Evolutionary conservation across 2,329 filamentous ascomycete species (phyloP), one percentile per base, ranked within the genome.

Genomic region (Fonsecaea monophora): DNA sequence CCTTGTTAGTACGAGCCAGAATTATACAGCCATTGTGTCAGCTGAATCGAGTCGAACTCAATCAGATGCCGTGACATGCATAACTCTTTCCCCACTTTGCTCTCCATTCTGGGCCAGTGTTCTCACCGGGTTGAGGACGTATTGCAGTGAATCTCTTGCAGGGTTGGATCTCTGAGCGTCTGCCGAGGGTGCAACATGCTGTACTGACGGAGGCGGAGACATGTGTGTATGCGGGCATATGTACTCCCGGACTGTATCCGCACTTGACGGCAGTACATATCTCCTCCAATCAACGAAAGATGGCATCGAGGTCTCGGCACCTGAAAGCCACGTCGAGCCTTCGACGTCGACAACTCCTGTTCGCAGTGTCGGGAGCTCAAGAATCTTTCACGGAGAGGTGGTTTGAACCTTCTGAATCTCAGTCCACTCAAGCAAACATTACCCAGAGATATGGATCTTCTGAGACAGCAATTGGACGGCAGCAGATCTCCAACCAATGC

Each of bases 251-350:
- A 4, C 5, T 15, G 45, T 50, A 30, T 50, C 45, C 45, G 25
- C 45, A 25, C 45, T 25, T 21, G 18, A 10, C 45, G 45, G 45
- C 18, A 50, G 45, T 50, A 50, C 45, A 50, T 50, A 50, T 50
- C 45, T 50, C 45, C 45, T 50, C 45, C 45, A 50, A 30, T 50
- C 6, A 30, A 18, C 9, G n/a, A 50, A 21, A 50, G 45, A 50
- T 4, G 10, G 9, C 21, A 13, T 25, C 21, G 18, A 30, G 45
- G 45, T 30, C 40, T 30, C 21, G 18, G 45, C 21, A 50, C 9
- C 10, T 30, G 13, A 50, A 50, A 50, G 18, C 45, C 13, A 50
- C 18, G 25, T 50, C 45, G 21, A 7, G 30, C 21, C 18, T 50
- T 50, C 12, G 45, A 50, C 21, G 45, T 50, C 45, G 25, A 50